A percentile compares a stretch with the other conserved stretches of the same genome.
Conservation (phyloP, 495 filamentous ascomycete genomes). For the Chlorociboria aeruginascens region DNA sequence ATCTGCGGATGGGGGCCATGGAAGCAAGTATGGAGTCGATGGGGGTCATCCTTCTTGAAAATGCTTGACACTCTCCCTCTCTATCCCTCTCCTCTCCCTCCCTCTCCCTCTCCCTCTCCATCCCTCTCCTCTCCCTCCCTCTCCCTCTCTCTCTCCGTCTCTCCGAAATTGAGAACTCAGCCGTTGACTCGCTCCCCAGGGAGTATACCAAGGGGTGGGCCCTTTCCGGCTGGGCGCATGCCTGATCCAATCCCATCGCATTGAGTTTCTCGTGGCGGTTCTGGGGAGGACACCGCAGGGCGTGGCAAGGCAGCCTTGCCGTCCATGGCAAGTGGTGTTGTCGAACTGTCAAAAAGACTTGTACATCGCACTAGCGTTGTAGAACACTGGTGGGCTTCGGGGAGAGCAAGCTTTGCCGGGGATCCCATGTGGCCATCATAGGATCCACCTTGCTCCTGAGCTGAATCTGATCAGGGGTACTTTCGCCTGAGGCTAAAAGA, state of each 20-base stretch:
- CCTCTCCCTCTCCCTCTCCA: too few relatives aligned
- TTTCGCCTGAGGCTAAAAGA: neutral
- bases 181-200: too few relatives aligned
- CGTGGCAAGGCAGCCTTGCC: neutral
- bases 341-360: neutral
- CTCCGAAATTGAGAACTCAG: too few relatives aligned
- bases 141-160: too few relatives aligned
- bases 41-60: neutral
- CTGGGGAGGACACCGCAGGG: neutral
- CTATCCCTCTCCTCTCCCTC: too few relatives aligned
- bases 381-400: neutral
- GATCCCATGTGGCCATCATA: slow-evolving; percentile 12
- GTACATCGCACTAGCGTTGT: neutral
- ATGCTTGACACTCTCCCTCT: too few relatives aligned
- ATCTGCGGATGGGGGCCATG: neutral
- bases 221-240: neutral
- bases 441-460: slow-evolving; percentile 6
- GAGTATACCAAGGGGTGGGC: too few relatives aligned
- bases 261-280: neutral
- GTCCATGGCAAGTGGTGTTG: neutral
- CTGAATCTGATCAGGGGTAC: neutral
- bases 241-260: neutral
- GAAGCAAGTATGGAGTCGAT: neutral
- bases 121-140: too few relatives aligned
- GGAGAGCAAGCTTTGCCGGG: neutral